Percentiles rank a stretch among this genome's conserved stretches.
Evolutionary conservation across 2,329 filamentous ascomycete genomes (phyloP).

Genomic region (Tolypocladium capitatum): DNA sequence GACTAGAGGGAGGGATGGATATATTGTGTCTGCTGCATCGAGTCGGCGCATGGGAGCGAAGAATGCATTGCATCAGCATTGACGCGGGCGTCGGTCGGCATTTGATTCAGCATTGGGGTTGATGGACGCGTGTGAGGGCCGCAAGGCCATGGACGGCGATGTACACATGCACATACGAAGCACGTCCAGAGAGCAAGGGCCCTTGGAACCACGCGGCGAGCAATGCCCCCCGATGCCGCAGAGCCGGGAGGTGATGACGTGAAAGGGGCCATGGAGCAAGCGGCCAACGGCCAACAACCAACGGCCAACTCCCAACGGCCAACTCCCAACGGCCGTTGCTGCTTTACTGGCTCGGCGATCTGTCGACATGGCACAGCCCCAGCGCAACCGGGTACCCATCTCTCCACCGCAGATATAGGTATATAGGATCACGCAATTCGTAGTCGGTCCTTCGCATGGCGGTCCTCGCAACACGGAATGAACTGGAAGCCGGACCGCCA

Average conservation of each 20-base stretch:
- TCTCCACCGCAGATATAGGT: no score
- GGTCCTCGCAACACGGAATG: no score
- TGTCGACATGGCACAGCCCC: background rate
- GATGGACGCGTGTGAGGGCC: no score
- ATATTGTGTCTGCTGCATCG: slow-evolving; percentile 3
- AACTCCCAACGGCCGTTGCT: no score
- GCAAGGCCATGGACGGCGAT: background rate
- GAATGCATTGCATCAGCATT: background rate
- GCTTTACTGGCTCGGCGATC: background rate
- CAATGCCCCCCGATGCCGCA: background rate
- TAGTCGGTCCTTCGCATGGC: no score
- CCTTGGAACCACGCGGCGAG: background rate
- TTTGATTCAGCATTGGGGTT: background rate
- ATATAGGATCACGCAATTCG: no score
- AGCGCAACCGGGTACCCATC: background rate
- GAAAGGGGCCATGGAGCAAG: no score
- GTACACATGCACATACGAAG: no score
- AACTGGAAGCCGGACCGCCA: no score
- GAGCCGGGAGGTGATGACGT: background rate
- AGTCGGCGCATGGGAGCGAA: slow-evolving; percentile 1
- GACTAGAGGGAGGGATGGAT: slow-evolving; percentile 23
- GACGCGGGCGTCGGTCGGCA: background rate
- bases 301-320: no score
- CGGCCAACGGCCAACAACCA: no score
- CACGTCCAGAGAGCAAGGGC: background rate